A percentile compares a stretch with the other conserved stretches of the same genome.
Conservation (phyloP, 352 stramenopile genomes). For the Aphanomyces invadans region DNA sequence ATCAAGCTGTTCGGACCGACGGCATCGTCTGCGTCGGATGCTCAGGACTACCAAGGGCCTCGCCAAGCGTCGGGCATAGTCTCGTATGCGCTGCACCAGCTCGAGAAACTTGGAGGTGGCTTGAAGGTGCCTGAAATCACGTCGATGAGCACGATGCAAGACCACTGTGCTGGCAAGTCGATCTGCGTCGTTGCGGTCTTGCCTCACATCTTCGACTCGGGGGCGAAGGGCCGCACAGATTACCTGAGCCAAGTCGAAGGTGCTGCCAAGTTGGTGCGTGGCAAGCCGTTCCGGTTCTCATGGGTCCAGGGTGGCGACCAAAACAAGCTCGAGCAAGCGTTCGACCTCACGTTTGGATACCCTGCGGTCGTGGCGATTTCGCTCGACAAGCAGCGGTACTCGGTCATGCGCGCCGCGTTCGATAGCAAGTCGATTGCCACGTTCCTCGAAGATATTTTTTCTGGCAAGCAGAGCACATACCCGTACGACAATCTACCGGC, state of each 20-base stretch:
- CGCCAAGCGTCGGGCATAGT: conserved; percentile 80
- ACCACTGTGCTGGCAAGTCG: conserved; percentile 81
- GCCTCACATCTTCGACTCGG: conserved; percentile 84
- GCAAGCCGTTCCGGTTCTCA: conserved; percentile 86
- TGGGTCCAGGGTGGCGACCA: conserved; percentile 89
- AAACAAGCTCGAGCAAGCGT: conserved; percentile 66
- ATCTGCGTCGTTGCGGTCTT: conserved; percentile 87
- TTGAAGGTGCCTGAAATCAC: conserved; percentile 77
- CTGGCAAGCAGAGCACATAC: conserved; percentile 55
- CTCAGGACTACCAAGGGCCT: conserved; percentile 81
- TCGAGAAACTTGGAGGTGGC: conserved; percentile 63
- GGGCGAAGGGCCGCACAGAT: conserved; percentile 70
- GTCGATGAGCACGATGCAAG: conserved; percentile 48
- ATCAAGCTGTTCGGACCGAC: conserved; percentile 90
- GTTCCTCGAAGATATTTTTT: conserved; percentile 67
- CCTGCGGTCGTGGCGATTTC: conserved; percentile 86
- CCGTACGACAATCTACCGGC: conserved; percentile 50
- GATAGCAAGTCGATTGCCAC: conserved; percentile 51
- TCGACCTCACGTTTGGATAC: conserved; percentile 88
- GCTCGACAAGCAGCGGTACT: conserved; percentile 74
- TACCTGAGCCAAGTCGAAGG: conserved; percentile 79
- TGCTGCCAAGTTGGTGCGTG: conserved; percentile 76
- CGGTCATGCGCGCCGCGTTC: conserved; percentile 74
- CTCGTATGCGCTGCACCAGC: conserved; percentile 55
- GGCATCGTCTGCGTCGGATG: conserved; percentile 44